Percentiles rank a stretch among this genome's conserved stretches.
These are phyloP conservation scores for Penicillium sp. DNA, from an alignment of 2,329 filamentous ascomycete genomes.

Conservation along the genomic window DNA sequence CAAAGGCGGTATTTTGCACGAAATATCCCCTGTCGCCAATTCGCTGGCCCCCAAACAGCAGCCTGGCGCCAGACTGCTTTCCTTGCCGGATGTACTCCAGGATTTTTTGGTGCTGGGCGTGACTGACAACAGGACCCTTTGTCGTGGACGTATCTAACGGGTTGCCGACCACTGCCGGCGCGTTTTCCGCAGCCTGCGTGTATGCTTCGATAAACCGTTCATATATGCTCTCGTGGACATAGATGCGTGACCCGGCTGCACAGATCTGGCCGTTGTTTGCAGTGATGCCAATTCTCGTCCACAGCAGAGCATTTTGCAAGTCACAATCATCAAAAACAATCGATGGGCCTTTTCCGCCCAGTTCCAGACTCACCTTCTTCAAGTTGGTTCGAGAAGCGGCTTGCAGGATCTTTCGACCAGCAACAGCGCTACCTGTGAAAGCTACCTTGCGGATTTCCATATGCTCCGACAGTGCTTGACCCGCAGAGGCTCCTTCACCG, in stretches of 20 bases:
- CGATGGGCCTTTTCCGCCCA: slow-evolving; percentile 40
- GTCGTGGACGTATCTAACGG: slow-evolving; percentile 26
- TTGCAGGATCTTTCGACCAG: slow-evolving; percentile 35
- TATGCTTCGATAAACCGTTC: slow-evolving; percentile 34
- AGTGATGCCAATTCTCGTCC: slow-evolving; percentile 34
- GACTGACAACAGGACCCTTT: slow-evolving; percentile 29
- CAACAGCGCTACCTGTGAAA: slow-evolving; percentile 38
- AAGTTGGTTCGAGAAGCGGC: slow-evolving; percentile 36
- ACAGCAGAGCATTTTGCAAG: slow-evolving; percentile 35
- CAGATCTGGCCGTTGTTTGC: slow-evolving; percentile 40
- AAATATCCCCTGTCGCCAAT: slow-evolving; percentile 58
- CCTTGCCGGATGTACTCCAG: slow-evolving; percentile 29
- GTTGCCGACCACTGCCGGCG: slow-evolving; percentile 33
- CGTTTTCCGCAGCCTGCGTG: slow-evolving; percentile 60
- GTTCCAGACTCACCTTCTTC: slow-evolving; percentile 40
- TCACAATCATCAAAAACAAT: slow-evolving; percentile 42
- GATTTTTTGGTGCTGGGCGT: slow-evolving; percentile 27
- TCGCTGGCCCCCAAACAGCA: slow-evolving; percentile 29
- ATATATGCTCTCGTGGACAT: slow-evolving; percentile 38
- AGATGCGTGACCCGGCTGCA: slow-evolving; percentile 36
- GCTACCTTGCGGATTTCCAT: slow-evolving; percentile 37
- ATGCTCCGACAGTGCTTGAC: slow-evolving; percentile 34
- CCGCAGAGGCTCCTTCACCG: slow-evolving; percentile 65
- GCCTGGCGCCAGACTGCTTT: slow-evolving; percentile 22
- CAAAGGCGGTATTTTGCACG: slow-evolving; percentile 64